A percentile compares a stretch with the other conserved stretches of the same genome.
Evolutionary conservation across 2,329 filamentous ascomycete genomes (phyloP).

Genomic region (Pestalotiopsis sp.): DNA sequence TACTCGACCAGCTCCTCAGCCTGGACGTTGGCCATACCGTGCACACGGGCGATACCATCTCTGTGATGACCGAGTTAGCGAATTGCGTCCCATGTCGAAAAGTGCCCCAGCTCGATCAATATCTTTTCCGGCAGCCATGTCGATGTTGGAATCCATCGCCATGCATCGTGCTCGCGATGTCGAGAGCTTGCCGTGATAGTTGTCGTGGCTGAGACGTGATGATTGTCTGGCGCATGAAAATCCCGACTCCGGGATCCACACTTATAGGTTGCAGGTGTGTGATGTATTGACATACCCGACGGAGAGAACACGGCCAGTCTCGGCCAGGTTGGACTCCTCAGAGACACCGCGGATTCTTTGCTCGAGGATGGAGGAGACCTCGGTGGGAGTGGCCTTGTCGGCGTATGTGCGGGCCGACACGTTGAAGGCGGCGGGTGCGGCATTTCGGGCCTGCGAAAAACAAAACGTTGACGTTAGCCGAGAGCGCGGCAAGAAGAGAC

Average conservation of each 20-base stretch:
- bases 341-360: slow-evolving; percentile 98
- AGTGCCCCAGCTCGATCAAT: not conserved
- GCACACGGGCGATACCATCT: slow-evolving; percentile 99
- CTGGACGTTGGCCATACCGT: slow-evolving; percentile 99
- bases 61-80: slow-evolving; percentile 50
- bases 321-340: slow-evolving; percentile 93
- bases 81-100: slow-evolving; percentile 15
- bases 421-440: slow-evolving; percentile 77
- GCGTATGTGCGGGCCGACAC: slow-evolving; percentile 85
- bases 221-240: slow-evolving; percentile 21
- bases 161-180: not conserved
- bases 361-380: slow-evolving; percentile 99
- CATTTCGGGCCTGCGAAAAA: slow-evolving; percentile 75
- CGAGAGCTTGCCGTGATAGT: not conserved
- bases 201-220: not conserved
- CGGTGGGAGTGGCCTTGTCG: slow-evolving; percentile 94
- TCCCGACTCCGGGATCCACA: slow-evolving; percentile 19
- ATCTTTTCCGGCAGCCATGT: not conserved
- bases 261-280: slow-evolving; percentile 17
- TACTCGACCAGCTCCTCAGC: slow-evolving; percentile 99
- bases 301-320: slow-evolving; percentile 98
- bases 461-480: slow-evolving; percentile 39
- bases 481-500: slow-evolving; percentile 8
- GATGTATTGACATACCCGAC: slow-evolving; percentile 77
- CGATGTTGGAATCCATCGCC: slow-evolving; percentile 18